Conservation (phyloP, 129 eudicot genomes). For the Centrapalus pauciflorus region DNA sequence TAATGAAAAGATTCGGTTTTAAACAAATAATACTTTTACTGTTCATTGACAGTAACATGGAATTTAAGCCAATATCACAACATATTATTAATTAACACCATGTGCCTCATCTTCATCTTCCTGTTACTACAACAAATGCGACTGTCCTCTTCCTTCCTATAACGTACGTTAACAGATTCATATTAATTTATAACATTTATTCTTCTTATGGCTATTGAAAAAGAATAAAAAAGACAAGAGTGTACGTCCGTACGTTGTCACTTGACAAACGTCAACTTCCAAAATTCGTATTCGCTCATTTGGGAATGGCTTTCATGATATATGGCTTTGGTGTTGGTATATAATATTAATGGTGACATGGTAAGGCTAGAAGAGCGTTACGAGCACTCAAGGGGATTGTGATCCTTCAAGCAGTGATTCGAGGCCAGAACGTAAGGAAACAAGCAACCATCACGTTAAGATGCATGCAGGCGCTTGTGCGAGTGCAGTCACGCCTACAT, state of each 20-base stretch:
- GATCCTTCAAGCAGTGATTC: slow-evolving; percentile 91
- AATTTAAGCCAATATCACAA: slow-evolving; percentile 9
- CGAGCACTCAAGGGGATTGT: slow-evolving; percentile 80
- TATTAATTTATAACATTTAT: background rate
- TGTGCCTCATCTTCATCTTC: no score
- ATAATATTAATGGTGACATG: background rate
- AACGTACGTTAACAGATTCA: slow-evolving; percentile 30
- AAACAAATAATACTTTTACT: slow-evolving; percentile 9
- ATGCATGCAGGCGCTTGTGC: slow-evolving; percentile 82
- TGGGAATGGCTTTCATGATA: no score
- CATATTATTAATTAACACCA: no score
- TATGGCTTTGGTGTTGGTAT: background rate
- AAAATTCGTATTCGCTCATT: background rate
- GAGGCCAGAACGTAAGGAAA: slow-evolving; percentile 81
- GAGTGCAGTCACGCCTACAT: slow-evolving; percentile 72
- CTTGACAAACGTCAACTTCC: slow-evolving; percentile 8
- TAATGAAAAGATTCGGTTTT: slow-evolving; percentile 16
- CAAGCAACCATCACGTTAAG: slow-evolving; percentile 69
- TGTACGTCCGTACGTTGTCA: no score
- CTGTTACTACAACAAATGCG: background rate
- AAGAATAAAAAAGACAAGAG: no score
- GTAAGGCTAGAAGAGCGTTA: slow-evolving; percentile 78
- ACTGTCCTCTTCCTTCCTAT: slow-evolving; percentile 14
- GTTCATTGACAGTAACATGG: slow-evolving; percentile 11
- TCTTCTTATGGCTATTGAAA: background rate